Percentiles rank a stretch among this genome's conserved stretches.
phyloP scores from a whole-genome alignment of 2,329 filamentous ascomycete species.

The Microsporum canis region DNA sequence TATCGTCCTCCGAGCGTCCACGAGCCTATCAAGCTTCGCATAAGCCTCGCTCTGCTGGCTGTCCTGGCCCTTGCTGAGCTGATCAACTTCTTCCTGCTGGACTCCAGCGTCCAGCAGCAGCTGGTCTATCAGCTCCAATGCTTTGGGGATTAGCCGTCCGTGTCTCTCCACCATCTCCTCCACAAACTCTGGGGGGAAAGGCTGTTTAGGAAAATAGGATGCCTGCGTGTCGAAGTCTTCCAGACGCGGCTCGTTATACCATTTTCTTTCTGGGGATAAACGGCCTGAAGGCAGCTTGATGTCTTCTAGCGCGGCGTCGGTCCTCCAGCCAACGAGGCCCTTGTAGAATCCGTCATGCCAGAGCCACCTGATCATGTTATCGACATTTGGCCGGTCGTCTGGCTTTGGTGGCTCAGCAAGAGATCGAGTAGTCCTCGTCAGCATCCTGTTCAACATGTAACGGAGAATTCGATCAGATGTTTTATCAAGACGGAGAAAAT shows the following conservation, averaged over 20 bases:
- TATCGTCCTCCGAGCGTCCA: not conserved
- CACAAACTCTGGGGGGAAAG: conserved; percentile 6
- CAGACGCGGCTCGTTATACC: not conserved
- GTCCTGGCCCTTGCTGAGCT: conserved; percentile 4
- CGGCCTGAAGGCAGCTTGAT: not conserved
- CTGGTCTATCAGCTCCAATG: conserved; percentile 10
- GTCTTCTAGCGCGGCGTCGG: conserved; percentile 4
- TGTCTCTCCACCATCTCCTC: conserved; percentile 10
- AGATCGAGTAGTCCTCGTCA: not conserved
- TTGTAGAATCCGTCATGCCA: conserved; percentile 11
- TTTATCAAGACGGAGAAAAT: no score
- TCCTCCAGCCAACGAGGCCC: conserved; percentile 11
- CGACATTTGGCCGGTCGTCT: conserved; percentile 1
- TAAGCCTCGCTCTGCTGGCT: not conserved
- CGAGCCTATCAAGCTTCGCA: not conserved
- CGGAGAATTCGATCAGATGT: no score
- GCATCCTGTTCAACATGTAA: not conserved
- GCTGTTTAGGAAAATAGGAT: not conserved
- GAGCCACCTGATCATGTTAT: conserved; percentile 15
- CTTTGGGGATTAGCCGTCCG: conserved; percentile 7
- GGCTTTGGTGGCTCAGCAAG: not conserved
- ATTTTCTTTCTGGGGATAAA: not conserved
- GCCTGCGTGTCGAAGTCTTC: not conserved
- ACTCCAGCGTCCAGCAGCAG: conserved; percentile 8
- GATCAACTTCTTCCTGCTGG: conserved; percentile 7